Percentiles rank a stretch among this genome's conserved stretches.
These are phyloP conservation scores for Podospora conica DNA, from an alignment of 495 filamentous ascomycete species.

Conservation along the genomic window DNA sequence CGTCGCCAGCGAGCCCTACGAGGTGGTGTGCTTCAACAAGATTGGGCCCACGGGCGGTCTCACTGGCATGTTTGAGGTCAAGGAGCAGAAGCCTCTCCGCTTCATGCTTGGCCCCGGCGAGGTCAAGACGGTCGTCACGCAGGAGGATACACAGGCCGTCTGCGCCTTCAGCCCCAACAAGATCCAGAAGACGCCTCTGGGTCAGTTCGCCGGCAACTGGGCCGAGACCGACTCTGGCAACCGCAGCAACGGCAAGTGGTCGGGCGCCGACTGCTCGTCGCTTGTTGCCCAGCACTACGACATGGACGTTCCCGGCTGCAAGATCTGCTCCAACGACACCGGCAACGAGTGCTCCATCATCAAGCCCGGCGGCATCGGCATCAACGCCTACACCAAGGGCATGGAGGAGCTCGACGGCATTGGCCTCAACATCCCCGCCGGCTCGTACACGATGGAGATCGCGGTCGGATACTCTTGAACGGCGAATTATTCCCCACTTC, in stretches of 20 bases:
- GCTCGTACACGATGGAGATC: conserved; percentile 16
- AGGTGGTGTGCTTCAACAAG: conserved; percentile 35
- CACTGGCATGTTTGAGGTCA: conserved; percentile 29
- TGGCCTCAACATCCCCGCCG: conserved; percentile 29
- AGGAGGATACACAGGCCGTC: conserved; percentile 31
- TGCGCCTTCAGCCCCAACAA: conserved; percentile 24
- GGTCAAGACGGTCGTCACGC: conserved; percentile 30
- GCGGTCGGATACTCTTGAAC: conserved; percentile 20
- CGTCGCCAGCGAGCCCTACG: conserved; percentile 18
- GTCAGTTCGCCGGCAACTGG: conserved; percentile 32
- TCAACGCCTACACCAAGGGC: conserved; percentile 33
- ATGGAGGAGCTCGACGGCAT: conserved; percentile 31
- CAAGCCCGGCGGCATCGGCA: conserved; percentile 24
- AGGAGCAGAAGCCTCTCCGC: conserved; percentile 17
- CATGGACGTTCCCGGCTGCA: conserved; percentile 31
- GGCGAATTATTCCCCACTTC: conserved; percentile 5
- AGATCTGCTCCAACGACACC: conserved; percentile 18
- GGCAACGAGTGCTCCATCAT: conserved; percentile 30
- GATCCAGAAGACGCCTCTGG: conserved; percentile 20
- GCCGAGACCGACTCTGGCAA: conserved; percentile 33
- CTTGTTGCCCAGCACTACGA: conserved; percentile 28
- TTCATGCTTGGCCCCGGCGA: conserved; percentile 31
- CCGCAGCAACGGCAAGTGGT: conserved; percentile 32
- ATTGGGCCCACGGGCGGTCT: conserved; percentile 27
- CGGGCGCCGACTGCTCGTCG: conserved; percentile 34